Base-by-base conservation (phyloP, 768 basidiomycete genomes). In the Leccinum pellstonianum region DNA sequence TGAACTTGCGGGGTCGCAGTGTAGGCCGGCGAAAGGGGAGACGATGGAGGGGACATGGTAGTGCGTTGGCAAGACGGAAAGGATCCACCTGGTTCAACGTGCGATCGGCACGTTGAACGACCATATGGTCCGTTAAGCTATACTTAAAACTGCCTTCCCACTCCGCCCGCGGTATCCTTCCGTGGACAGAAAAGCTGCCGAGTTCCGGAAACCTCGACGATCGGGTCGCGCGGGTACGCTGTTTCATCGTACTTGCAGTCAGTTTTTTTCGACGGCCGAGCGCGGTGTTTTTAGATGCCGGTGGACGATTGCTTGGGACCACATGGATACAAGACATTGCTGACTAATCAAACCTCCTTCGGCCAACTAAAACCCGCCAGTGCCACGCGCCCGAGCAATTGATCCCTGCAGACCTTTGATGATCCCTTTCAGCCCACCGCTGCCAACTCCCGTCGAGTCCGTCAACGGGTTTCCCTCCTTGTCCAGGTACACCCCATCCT, bases 401-500 rank as follows among this genome's bases (percentile, higher is more conserved):
- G 76, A 78, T 4, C 78, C 80, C 7, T 71, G 65, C 11, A 81
- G 64, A 5, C 80, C 80, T 59, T 77, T 81, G 8, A 79, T 69
- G 50, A 77, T 71, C 0, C 77, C 80, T 21, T 70, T 71, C 8
- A 70, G 58, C 12, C 79, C 80, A 14, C 79, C 79, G 17, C 71
- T 72, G 33, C 74, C 73, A 6, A 76, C 66, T 1, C 76, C 73
- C 43, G 76, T 79, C 37, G 77, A 74, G 31, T 79, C 78, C 43
- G 68, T 69, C 14, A 77, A 64, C 47, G 70, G 68, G 27, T 73
- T 75, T 14, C 83, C 80, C 25, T 83, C 70, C 58, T 66, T 64
- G 62, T 86, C 83, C 21, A 83, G 74, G 80, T 87, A 87, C 55
- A 82, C 73, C 1, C 86, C 86, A 49, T 87, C 84, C 41, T 77